These are phyloP conservation scores for Astragalus glycyphyllos DNA, from an alignment of 306 rosid species.

Conservation along the genomic window DNA sequence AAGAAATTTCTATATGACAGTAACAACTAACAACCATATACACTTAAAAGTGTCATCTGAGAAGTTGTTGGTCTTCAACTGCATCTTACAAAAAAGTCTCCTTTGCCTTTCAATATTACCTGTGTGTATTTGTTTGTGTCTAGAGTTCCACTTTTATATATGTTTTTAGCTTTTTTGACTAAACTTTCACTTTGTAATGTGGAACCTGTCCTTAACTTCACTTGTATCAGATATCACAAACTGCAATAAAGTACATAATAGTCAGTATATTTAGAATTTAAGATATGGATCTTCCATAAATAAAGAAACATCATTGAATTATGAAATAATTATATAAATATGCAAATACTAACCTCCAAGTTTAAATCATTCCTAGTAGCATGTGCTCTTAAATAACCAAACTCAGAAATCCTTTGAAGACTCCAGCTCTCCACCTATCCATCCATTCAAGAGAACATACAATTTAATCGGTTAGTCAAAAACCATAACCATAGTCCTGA, in stretches of 20 bases:
- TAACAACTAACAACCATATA: not conserved
- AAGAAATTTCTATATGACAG: not conserved
- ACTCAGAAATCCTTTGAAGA: conserved; percentile 59
- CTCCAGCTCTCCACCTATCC: conserved; percentile 67
- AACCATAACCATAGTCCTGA: not conserved
- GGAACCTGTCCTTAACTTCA: conserved; percentile 66
- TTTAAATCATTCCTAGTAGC: conserved; percentile 61
- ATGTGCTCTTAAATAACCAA: conserved; percentile 71
- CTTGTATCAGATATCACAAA: conserved; percentile 58
- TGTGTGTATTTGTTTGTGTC: not conserved
- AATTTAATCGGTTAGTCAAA: conserved; percentile 18
- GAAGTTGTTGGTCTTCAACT: not conserved
- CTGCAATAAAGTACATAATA: conserved; percentile 49
- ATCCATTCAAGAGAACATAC: conserved; percentile 2
- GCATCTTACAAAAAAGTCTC: not conserved
- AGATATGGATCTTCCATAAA: no score
- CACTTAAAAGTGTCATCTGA: not conserved
- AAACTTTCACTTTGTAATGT: conserved; percentile 54
- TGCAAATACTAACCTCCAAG: conserved; percentile 61
- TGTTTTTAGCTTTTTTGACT: not conserved
- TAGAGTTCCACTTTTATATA: conserved; percentile 1
- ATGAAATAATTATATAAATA: conserved; percentile 5
- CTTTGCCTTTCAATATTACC: conserved; percentile 7
- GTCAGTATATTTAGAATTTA: conserved; percentile 10
- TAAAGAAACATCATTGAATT: no score